Percentiles rank a stretch among this genome's conserved stretches.
Evolutionary conservation across 2,329 filamentous ascomycete species (phyloP).

Genomic region (Xylariaceae sp.): DNA sequence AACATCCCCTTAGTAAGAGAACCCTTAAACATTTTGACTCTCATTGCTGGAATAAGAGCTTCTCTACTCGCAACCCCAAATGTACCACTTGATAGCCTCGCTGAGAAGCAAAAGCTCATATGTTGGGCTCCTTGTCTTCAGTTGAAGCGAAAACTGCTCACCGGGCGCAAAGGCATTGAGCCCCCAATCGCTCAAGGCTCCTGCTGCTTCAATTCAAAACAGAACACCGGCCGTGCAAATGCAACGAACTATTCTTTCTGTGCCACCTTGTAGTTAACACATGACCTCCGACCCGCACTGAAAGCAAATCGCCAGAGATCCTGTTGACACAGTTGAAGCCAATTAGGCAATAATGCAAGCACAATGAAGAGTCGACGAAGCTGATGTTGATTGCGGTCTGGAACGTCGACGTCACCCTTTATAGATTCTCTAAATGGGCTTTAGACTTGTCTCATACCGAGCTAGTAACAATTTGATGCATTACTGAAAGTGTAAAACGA

Average conservation of each 20-base stretch:
- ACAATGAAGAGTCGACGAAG: constrained; percentile 36
- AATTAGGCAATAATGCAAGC: constrained; percentile 28
- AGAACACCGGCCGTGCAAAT: constrained; percentile 14
- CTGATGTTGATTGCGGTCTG: constrained; percentile 33
- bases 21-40: too few species aligned
- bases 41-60: too few species aligned
- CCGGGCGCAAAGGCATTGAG: constrained; percentile 7
- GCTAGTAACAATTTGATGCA: constrained; percentile 35
- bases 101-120: constrained; percentile 9
- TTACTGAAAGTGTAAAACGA: constrained; percentile 37
- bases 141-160: constrained; percentile 8
- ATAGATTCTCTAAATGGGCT: constrained; percentile 34
- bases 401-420: constrained; percentile 35
- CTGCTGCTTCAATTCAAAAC: constrained; percentile 12
- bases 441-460: constrained; percentile 30
- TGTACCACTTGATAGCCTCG: constrained; percentile 5
- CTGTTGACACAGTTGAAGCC: constrained; percentile 30
- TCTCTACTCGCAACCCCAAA: too few species aligned
- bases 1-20: too few species aligned
- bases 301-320: constrained; percentile 13
- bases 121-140: constrained; percentile 7
- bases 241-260: constrained; percentile 16
- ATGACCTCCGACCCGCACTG: constrained; percentile 10
- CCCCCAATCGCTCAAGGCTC: constrained; percentile 9
- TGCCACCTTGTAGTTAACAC: constrained; percentile 14